phyloP scores from a whole-genome alignment of 768 basidiomycete genomes.

The Amanita phalloides region DNA sequence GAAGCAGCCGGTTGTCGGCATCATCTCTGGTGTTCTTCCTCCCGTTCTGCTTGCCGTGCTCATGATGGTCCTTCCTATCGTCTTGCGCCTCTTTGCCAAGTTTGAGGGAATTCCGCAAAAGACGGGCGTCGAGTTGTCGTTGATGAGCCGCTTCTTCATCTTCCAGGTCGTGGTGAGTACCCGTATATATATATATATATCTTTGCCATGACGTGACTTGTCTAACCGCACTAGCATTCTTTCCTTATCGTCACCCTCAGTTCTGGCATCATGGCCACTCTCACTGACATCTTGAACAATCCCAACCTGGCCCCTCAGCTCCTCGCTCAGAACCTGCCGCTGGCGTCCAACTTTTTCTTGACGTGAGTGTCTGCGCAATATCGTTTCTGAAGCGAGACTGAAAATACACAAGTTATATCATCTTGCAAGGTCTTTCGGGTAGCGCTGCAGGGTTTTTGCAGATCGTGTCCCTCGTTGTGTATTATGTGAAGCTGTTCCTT shows the following conservation, averaged over 20 bases:
- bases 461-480: constrained; percentile 62
- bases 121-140: constrained; percentile 73
- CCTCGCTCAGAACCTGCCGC: constrained; percentile 71
- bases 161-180: constrained; percentile 82
- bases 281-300: constrained; percentile 51
- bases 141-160: constrained; percentile 89
- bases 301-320: constrained; percentile 60
- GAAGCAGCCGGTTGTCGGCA: constrained; percentile 57
- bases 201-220: background rate
- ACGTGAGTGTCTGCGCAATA: constrained; percentile 37
- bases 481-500: constrained; percentile 85
- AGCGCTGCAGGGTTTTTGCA: constrained; percentile 75
- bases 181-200: background rate
- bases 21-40: constrained; percentile 81
- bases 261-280: constrained; percentile 71
- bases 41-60: constrained; percentile 81
- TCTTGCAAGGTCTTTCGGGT: constrained; percentile 73
- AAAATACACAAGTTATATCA: constrained; percentile 41
- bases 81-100: constrained; percentile 68
- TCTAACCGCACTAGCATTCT: constrained; percentile 51
- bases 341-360: constrained; percentile 84
- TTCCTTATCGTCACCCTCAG: constrained; percentile 86
- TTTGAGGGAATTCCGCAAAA: constrained; percentile 88
- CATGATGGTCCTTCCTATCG: constrained; percentile 78
- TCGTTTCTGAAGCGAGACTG: background rate